phyloP scores from a whole-genome alignment of 345 rosid species.

The Linum tenue region DNA sequence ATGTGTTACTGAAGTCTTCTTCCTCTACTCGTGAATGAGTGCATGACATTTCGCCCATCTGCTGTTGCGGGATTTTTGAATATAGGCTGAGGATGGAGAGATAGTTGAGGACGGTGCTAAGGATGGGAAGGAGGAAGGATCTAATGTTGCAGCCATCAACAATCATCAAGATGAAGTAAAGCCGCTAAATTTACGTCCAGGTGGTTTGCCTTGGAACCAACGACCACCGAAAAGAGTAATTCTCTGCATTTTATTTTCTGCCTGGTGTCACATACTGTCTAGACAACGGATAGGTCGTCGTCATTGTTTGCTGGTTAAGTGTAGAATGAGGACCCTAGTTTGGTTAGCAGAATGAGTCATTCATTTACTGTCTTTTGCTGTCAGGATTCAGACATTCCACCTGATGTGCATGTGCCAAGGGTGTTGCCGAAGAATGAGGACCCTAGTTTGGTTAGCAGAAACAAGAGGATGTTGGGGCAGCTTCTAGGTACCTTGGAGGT shows the following conservation, averaged over 20 bases:
- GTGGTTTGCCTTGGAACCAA: conserved; percentile 42
- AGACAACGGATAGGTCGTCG: not conserved
- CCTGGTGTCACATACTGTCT: not conserved
- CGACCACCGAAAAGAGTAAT: conserved; percentile 45
- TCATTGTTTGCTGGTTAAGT: too few relatives aligned
- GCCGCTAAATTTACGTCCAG: conserved; percentile 27
- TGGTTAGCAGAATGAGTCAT: not conserved
- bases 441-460: conserved; percentile 81
- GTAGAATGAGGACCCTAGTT: not conserved
- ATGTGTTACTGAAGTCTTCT: not conserved
- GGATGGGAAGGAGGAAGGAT: conserved; percentile 24
- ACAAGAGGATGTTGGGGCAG: conserved; percentile 92
- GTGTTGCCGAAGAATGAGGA: conserved; percentile 84
- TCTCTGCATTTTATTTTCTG: not conserved
- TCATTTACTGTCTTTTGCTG: conserved; percentile 7
- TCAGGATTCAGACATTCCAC: conserved; percentile 44
- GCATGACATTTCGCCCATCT: not conserved
- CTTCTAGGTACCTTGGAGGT: conserved; percentile 98
- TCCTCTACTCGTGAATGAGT: not conserved
- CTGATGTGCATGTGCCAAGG: conserved; percentile 70
- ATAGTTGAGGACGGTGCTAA: conserved; percentile 38
- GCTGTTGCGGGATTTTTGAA: conserved; percentile 7
- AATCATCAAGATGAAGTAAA: conserved; percentile 33
- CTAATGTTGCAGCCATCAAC: conserved; percentile 11
- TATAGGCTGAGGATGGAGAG: conserved; percentile 72